A percentile compares a stretch with the other conserved stretches of the same genome.
Conservation (phyloP, 2,329 filamentous ascomycete species). For the Diplodia mutila region DNA sequence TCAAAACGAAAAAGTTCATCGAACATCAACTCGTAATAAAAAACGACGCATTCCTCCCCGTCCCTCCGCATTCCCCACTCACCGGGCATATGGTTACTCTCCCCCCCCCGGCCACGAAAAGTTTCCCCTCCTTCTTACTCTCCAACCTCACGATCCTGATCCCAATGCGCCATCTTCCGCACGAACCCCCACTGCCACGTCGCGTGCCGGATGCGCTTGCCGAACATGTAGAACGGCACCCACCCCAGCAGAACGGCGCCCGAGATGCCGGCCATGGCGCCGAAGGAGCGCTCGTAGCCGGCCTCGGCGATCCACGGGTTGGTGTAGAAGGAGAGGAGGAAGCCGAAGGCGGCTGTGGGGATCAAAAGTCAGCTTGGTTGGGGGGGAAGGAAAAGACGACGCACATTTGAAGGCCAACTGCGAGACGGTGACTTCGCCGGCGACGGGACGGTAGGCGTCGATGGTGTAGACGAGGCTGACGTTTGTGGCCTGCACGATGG, state of each 20-base stretch:
- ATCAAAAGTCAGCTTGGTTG: not conserved
- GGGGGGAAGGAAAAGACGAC: constrained; percentile 28
- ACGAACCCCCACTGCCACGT: constrained; percentile 55
- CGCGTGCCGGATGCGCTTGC: constrained; percentile 52
- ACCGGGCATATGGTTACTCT: no score
- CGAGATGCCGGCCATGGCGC: constrained; percentile 62
- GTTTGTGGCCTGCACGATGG: constrained; percentile 60
- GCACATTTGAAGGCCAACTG: constrained; percentile 60
- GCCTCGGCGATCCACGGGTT: constrained; percentile 59
- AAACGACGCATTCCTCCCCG: not conserved
- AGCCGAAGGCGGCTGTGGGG: constrained; percentile 56
- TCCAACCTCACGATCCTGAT: constrained; percentile 59
- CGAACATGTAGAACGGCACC: constrained; percentile 59
- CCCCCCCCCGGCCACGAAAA: not conserved
- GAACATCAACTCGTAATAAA: not conserved
- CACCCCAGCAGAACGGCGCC: constrained; percentile 52
- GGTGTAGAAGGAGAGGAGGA: constrained; percentile 63
- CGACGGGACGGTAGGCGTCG: constrained; percentile 61
- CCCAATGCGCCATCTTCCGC: constrained; percentile 54
- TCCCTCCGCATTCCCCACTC: not conserved
- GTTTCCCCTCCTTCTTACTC: constrained; percentile 44
- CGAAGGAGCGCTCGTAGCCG: constrained; percentile 58
- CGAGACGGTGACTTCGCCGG: constrained; percentile 59
- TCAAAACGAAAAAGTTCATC: not conserved
- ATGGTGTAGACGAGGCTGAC: constrained; percentile 62